These are phyloP conservation scores for Rhizophagus sp. DNA, from an alignment of 192 early-diverging fungal species.

Conservation along the genomic window DNA sequence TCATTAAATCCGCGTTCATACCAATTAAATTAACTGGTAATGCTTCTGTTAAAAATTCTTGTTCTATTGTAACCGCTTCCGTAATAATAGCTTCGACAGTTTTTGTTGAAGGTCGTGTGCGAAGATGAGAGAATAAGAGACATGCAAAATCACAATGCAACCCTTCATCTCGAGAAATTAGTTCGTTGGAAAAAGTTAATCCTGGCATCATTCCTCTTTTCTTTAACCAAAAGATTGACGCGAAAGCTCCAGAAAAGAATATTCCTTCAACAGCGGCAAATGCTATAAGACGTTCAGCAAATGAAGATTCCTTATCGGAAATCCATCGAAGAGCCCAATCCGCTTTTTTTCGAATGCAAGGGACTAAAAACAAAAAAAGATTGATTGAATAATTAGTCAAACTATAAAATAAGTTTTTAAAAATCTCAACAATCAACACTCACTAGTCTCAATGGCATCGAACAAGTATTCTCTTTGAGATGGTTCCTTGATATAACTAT, in stretches of 20 bases:
- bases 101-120: conserved; percentile 68
- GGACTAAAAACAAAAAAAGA: conserved; percentile 55
- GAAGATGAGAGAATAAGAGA: conserved; percentile 83
- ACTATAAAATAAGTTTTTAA: background rate
- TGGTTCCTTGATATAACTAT: conserved; percentile 92
- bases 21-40: conserved; percentile 93
- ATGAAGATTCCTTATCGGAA: conserved; percentile 71
- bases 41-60: conserved; percentile 93
- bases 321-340: conserved; percentile 98
- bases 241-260: conserved; percentile 98
- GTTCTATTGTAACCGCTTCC: conserved; percentile 93
- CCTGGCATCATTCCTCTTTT: conserved; percentile 98
- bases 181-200: conserved; percentile 96
- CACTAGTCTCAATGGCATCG: conserved; percentile 89
- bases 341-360: conserved; percentile 95
- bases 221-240: conserved; percentile 99
- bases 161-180: conserved; percentile 97
- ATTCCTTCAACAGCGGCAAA: conserved; percentile 99
- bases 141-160: conserved; percentile 98
- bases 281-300: conserved; percentile 90
- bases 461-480: conserved; percentile 82
- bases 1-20: conserved; percentile 95
- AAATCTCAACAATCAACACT: conserved; percentile 36
- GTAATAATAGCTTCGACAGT: conserved; percentile 70
- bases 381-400: too few relatives aligned